A percentile compares a stretch with the other conserved stretches of the same genome.
Evolutionary conservation across 31 red algal species (phyloP).

Genomic region (Pterothamnion heteromorphum): DNA sequence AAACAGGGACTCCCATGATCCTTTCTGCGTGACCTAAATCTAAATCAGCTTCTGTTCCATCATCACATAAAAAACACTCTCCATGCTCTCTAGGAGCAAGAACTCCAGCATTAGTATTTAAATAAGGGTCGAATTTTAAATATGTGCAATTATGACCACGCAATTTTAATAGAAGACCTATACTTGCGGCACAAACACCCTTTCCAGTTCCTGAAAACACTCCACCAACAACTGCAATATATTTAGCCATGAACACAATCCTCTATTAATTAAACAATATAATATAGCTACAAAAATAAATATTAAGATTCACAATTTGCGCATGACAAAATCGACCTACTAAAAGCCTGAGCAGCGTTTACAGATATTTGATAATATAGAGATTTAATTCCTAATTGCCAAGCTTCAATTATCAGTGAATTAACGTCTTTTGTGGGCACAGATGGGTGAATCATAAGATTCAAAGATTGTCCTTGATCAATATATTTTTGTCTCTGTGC

Average conservation of each 20-base stretch:
- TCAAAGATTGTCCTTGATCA: no score
- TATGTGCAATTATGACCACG: conserved; percentile 90
- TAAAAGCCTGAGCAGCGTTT: no score
- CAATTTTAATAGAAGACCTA: conserved; percentile 90
- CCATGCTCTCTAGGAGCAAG: conserved; percentile 99
- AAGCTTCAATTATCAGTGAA: no score
- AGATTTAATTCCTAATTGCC: no score
- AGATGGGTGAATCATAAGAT: no score
- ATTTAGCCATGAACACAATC: conserved; percentile 65
- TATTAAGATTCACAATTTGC: no score
- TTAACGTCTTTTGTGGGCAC: no score
- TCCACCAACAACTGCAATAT: conserved; percentile 84
- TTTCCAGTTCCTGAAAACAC: conserved; percentile 98
- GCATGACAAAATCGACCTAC: no score
- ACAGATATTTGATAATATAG: no score
- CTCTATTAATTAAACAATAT: no score
- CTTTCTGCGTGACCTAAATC: conserved; percentile 97
- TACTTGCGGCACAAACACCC: conserved; percentile 83
- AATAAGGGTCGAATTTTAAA: conserved; percentile 98
- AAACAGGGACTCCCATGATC: conserved; percentile 75
- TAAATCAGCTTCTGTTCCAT: conserved; percentile 92
- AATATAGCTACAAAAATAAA: no score
- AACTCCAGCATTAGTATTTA: conserved; percentile 94
- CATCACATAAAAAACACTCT: conserved; percentile 91
- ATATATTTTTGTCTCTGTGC: no score